phyloP scores from a whole-genome alignment of 2,329 filamentous ascomycete genomes.

The Penicillium olsonii region DNA sequence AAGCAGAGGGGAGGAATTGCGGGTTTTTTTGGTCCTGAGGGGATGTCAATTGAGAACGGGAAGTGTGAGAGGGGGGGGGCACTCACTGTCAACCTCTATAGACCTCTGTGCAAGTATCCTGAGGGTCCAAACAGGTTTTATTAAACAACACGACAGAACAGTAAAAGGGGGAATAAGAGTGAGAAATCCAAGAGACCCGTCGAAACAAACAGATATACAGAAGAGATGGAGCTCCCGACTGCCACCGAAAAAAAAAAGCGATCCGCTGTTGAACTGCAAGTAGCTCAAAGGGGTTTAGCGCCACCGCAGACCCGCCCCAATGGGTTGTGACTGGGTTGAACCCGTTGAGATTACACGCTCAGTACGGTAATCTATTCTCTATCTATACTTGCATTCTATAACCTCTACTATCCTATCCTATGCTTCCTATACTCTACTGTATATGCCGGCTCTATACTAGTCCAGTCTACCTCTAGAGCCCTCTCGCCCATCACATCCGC shows the following conservation, averaged over 20 bases:
- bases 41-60: not conserved
- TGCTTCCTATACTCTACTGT: too few relatives aligned
- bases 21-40: not conserved
- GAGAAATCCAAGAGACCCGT: constrained; percentile 6
- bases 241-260: constrained; percentile 14
- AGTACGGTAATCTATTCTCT: not conserved
- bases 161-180: too few relatives aligned
- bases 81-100: not conserved
- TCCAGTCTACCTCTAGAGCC: too few relatives aligned
- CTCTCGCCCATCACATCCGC: too few relatives aligned
- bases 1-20: not conserved
- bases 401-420: too few relatives aligned
- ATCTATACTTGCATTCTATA: too few relatives aligned
- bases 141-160: constrained; percentile 6
- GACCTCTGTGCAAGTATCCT: not conserved
- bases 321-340: constrained; percentile 17
- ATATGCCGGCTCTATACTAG: too few relatives aligned
- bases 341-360: constrained; percentile 5
- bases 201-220: constrained; percentile 10
- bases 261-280: constrained; percentile 33
- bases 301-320: constrained; percentile 24
- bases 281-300: constrained; percentile 38
- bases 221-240: not conserved
- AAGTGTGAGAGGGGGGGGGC: not conserved
- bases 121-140: not conserved